These are phyloP conservation scores for Apostasia ramifera DNA, from an alignment of 106 monocot species.

Conservation along the genomic window DNA sequence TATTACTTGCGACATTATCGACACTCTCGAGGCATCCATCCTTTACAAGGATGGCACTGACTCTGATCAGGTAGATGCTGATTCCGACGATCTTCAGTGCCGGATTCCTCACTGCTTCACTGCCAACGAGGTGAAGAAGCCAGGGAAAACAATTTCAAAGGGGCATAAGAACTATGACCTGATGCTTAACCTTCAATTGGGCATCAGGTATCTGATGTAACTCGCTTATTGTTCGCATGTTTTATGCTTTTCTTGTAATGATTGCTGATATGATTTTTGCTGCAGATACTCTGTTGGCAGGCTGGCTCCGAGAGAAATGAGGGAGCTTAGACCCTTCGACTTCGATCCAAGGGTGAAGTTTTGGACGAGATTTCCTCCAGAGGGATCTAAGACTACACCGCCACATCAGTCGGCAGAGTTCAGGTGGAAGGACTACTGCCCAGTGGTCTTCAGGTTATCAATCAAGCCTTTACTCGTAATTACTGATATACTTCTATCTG, in stretches of 20 bases:
- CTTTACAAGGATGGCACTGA: slow-evolving; percentile 24
- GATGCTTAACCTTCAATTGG: slow-evolving; percentile 76
- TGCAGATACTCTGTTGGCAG: slow-evolving; percentile 74
- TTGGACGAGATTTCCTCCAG: slow-evolving; percentile 91
- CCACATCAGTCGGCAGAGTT: slow-evolving; percentile 76
- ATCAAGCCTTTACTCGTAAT: neutral
- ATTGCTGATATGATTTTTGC: slow-evolving; percentile 2
- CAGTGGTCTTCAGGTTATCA: slow-evolving; percentile 76
- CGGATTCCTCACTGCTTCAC: slow-evolving; percentile 30
- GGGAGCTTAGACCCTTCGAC: slow-evolving; percentile 47
- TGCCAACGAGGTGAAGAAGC: slow-evolving; percentile 45
- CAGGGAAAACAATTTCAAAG: slow-evolving; percentile 61
- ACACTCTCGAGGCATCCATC: slow-evolving; percentile 52
- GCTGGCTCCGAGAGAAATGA: slow-evolving; percentile 30
- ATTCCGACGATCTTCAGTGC: neutral
- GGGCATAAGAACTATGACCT: slow-evolving; percentile 83
- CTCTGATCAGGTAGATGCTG: neutral
- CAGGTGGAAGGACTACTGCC: slow-evolving; percentile 93
- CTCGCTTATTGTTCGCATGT: neutral
- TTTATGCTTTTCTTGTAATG: neutral
- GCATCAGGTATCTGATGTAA: slow-evolving; percentile 28
- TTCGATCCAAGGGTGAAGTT: slow-evolving; percentile 82
- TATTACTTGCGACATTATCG: slow-evolving; percentile 78
- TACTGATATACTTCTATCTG: neutral
- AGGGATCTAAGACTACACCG: slow-evolving; percentile 83